Percentiles rank a stretch among this genome's conserved stretches.
phyloP scores from a whole-genome alignment of 2,329 filamentous ascomycete species.

The Colletotrichum cereale region DNA sequence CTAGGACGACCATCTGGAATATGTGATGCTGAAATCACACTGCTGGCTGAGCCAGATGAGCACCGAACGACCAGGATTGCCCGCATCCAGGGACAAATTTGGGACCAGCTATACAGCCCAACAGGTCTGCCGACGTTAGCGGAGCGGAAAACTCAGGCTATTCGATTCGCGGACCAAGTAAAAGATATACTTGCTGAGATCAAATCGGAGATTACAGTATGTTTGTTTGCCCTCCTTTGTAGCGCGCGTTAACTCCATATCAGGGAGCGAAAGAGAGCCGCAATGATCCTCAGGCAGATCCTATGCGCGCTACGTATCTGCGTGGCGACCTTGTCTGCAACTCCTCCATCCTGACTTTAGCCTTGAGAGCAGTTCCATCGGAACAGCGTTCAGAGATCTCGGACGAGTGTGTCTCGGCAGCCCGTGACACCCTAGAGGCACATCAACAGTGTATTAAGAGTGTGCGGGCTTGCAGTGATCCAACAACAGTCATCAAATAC shows the following conservation, averaged over 20 bases:
- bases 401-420: slow-evolving; percentile 48
- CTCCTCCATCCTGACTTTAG: slow-evolving; percentile 50
- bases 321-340: slow-evolving; percentile 52
- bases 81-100: slow-evolving; percentile 49
- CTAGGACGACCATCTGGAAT: slow-evolving; percentile 51
- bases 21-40: slow-evolving; percentile 49
- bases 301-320: slow-evolving; percentile 48
- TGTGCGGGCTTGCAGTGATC: slow-evolving; percentile 43
- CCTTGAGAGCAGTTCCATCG: slow-evolving; percentile 47
- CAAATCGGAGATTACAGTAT: neutral
- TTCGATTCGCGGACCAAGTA: neutral
- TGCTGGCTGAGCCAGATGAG: slow-evolving; percentile 39
- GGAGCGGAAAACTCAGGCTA: neutral
- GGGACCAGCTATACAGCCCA: slow-evolving; percentile 51
- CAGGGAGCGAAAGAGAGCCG: neutral
- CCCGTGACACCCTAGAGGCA: slow-evolving; percentile 50
- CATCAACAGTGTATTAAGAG: slow-evolving; percentile 50
- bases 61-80: slow-evolving; percentile 41
- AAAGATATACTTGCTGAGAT: neutral
- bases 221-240: neutral
- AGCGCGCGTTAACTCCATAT: neutral
- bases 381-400: slow-evolving; percentile 36
- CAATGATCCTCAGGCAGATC: slow-evolving; percentile 39
- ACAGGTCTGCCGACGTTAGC: neutral
- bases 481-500: neutral